phyloP scores from a whole-genome alignment of 129 eudicot genomes.

The Calendula officinalis region DNA sequence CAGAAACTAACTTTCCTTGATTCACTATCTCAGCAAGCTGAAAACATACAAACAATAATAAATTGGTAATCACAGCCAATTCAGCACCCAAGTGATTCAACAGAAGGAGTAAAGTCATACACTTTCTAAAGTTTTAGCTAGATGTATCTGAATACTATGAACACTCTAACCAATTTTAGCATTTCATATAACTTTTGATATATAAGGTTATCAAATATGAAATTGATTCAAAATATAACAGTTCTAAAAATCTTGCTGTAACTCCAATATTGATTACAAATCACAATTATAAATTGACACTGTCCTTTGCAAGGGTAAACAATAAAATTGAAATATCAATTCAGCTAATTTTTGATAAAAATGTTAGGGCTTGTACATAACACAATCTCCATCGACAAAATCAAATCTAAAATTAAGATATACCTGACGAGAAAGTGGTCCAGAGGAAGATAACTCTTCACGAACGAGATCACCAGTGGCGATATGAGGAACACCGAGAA shows the following conservation, averaged over 20 bases:
- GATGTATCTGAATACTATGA: background rate
- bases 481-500: conserved; percentile 92
- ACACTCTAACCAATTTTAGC: background rate
- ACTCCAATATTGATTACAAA: background rate
- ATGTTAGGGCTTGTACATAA: background rate
- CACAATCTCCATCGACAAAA: background rate
- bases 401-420: background rate
- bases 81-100: too few relatives aligned
- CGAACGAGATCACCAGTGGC: conserved; percentile 99
- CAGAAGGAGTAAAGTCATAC: background rate
- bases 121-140: background rate
- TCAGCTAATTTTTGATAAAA: background rate
- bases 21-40: conserved; percentile 87
- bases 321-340: background rate
- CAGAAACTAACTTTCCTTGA: conserved; percentile 93
- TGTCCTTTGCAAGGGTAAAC: background rate
- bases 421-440: conserved; percentile 78
- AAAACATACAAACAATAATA: conserved; percentile 17
- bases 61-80: too few relatives aligned
- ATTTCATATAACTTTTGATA: background rate
- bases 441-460: conserved; percentile 58
- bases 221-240: background rate
- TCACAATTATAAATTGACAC: background rate
- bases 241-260: background rate
- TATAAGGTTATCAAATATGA: too few relatives aligned